phyloP scores from a whole-genome alignment of 352 stramenopile genomes.

The Blastocystis sp. region DNA sequence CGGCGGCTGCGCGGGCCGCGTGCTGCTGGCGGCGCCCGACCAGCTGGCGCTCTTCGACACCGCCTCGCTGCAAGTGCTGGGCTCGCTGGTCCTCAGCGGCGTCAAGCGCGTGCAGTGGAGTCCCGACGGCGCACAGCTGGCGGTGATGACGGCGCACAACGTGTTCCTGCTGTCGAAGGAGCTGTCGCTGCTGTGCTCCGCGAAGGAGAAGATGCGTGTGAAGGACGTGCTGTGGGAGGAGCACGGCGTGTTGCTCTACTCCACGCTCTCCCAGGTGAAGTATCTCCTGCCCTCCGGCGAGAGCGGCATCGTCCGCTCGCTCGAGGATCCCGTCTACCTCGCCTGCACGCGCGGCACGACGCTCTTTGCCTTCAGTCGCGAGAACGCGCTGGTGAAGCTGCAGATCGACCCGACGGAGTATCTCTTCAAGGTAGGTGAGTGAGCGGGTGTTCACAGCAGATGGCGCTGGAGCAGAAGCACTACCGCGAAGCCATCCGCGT shows the following conservation, averaged over 20 bases:
- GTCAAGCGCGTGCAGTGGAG: slow-evolving; percentile 96
- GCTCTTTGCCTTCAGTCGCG: slow-evolving; percentile 82
- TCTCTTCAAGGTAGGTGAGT: slow-evolving; percentile 79
- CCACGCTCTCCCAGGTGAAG: slow-evolving; percentile 86
- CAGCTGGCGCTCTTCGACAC: slow-evolving; percentile 95
- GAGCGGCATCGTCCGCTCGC: slow-evolving; percentile 89
- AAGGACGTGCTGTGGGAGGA: slow-evolving; percentile 84
- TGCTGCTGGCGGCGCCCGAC: slow-evolving; percentile 88
- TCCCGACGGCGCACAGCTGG: slow-evolving; percentile 85
- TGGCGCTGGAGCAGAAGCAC: slow-evolving; percentile 77
- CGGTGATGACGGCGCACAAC: slow-evolving; percentile 89
- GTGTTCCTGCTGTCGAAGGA: slow-evolving; percentile 90
- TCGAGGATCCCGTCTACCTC: slow-evolving; percentile 92
- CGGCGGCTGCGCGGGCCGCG: slow-evolving; percentile 84
- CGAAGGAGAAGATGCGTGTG: slow-evolving; percentile 88
- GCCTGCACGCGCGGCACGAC: slow-evolving; percentile 84
- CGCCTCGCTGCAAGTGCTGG: slow-evolving; percentile 84
- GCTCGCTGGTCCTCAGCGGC: slow-evolving; percentile 83
- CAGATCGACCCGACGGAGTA: slow-evolving; percentile 94
- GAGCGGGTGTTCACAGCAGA: background rate
- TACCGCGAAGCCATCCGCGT: slow-evolving; percentile 97
- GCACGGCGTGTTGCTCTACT: slow-evolving; percentile 92
- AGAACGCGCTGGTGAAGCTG: slow-evolving; percentile 86
- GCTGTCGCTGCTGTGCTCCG: slow-evolving; percentile 87
- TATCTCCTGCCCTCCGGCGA: slow-evolving; percentile 77